These are phyloP conservation scores for Colletotrichum tanaceti DNA, from an alignment of 2,329 filamentous ascomycete genomes.

Conservation along the genomic window DNA sequence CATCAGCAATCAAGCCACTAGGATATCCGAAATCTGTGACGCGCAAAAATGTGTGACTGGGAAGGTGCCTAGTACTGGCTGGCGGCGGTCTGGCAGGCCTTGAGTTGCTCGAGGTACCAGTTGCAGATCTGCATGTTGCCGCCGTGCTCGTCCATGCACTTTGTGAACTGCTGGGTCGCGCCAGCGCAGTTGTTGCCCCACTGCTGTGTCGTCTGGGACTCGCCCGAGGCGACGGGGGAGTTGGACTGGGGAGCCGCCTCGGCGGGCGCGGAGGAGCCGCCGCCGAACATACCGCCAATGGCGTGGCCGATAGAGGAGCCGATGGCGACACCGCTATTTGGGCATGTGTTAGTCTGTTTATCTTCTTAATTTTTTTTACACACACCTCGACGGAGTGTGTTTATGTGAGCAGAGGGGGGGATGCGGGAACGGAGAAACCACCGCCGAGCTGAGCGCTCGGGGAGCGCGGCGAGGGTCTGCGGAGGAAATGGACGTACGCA, in stretches of 20 bases:
- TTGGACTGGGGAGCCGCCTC: constrained; percentile 57
- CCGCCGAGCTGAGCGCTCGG: no score
- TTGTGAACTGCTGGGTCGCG: constrained; percentile 87
- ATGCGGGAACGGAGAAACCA: no score
- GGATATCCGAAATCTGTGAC: background rate
- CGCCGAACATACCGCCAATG: constrained; percentile 89
- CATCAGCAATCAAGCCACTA: background rate
- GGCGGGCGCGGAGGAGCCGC: constrained; percentile 66
- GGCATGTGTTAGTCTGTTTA: constrained; percentile 10
- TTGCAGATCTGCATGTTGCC: constrained; percentile 96
- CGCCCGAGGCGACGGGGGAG: constrained; percentile 55
- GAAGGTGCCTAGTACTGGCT: constrained; percentile 69
- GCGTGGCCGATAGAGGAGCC: constrained; percentile 96
- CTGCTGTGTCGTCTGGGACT: constrained; percentile 60
- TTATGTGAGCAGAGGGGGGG: no score
- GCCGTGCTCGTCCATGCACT: constrained; percentile 95
- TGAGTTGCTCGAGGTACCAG: constrained; percentile 98
- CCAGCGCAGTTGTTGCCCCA: constrained; percentile 75
- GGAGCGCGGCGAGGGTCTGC: background rate
- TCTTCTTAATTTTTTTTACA: no score
- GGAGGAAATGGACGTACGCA: constrained; percentile 74
- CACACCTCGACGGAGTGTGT: no score
- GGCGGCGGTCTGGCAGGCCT: constrained; percentile 85
- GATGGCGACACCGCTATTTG: constrained; percentile 88
- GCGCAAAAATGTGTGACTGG: no score